These are phyloP conservation scores for Bryopsis sp. DNA, from an alignment of 139 green algal genomes.

Conservation along the genomic window DNA sequence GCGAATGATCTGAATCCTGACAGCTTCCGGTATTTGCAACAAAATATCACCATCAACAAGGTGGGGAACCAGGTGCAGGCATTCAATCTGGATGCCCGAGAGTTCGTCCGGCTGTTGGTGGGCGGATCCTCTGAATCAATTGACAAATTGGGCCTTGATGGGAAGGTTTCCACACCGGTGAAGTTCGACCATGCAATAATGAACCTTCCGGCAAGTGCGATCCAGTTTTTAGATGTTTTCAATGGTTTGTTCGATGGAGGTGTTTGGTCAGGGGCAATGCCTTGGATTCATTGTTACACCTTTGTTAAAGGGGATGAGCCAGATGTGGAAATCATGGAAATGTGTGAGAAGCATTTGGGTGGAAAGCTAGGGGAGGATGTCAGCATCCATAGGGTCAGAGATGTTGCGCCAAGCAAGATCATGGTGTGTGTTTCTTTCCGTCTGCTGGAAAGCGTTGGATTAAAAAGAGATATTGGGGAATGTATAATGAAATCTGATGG, in stretches of 20 bases:
- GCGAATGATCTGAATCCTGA: slow-evolving; percentile 96
- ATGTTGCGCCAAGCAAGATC: slow-evolving; percentile 88
- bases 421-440: slow-evolving; percentile 87
- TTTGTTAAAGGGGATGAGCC: slow-evolving; percentile 66
- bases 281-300: slow-evolving; percentile 85
- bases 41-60: slow-evolving; percentile 74
- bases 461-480: too few species aligned
- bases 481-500: too few species aligned
- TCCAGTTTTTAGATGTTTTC: slow-evolving; percentile 87
- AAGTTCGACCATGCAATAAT: slow-evolving; percentile 72
- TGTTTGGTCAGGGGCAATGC: slow-evolving; percentile 58
- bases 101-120: slow-evolving; percentile 54
- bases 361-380: slow-evolving; percentile 35
- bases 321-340: slow-evolving; percentile 46
- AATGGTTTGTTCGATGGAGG: slow-evolving; percentile 46
- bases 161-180: slow-evolving; percentile 1
- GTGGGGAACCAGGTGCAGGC: slow-evolving; percentile 36
- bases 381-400: slow-evolving; percentile 58
- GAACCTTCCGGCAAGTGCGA: slow-evolving; percentile 84
- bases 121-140: slow-evolving; percentile 16
- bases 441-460: slow-evolving; percentile 54
- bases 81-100: slow-evolving; percentile 68
- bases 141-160: slow-evolving; percentile 10
- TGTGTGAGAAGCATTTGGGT: slow-evolving; percentile 53
- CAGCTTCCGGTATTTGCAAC: slow-evolving; percentile 55